These are phyloP conservation scores for Rhododendron kiyosumense DNA, from an alignment of 148 eudicot genomes.

Conservation along the genomic window DNA sequence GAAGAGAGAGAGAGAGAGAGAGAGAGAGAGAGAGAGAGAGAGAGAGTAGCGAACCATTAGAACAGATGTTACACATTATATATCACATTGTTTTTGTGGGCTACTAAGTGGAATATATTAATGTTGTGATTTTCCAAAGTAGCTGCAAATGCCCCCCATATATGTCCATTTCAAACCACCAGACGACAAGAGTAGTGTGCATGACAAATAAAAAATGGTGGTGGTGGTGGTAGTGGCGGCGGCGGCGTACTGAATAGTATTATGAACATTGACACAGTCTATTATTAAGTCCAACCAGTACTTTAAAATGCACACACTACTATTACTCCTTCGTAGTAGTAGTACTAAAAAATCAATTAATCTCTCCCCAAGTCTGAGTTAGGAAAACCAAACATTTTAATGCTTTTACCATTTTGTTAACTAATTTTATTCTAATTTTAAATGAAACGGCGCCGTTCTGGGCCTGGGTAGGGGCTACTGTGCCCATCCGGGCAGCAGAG, in stretches of 20 bases:
- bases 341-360: not conserved
- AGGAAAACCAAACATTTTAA: too few relatives aligned
- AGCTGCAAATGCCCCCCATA: not conserved
- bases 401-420: too few relatives aligned
- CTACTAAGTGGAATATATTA: too few relatives aligned
- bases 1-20: too few relatives aligned
- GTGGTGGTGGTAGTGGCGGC: too few relatives aligned
- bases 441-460: too few relatives aligned
- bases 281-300: not conserved
- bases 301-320: not conserved
- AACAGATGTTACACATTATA: not conserved
- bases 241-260: constrained; percentile 1
- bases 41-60: not conserved
- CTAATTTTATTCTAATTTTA: too few relatives aligned
- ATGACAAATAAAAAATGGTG: too few relatives aligned
- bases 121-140: constrained; percentile 7
- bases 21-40: too few relatives aligned
- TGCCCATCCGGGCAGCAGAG: too few relatives aligned
- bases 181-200: not conserved
- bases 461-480: too few relatives aligned
- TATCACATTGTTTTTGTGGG: not conserved
- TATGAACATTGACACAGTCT: not conserved
- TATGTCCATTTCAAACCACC: constrained; percentile 6
- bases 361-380: constrained; percentile 11
- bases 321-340: too few relatives aligned